A percentile compares a stretch with the other conserved stretches of the same genome.
Conservation (phyloP, 257 asterid genomes). For the Solanum neorickii region DNA sequence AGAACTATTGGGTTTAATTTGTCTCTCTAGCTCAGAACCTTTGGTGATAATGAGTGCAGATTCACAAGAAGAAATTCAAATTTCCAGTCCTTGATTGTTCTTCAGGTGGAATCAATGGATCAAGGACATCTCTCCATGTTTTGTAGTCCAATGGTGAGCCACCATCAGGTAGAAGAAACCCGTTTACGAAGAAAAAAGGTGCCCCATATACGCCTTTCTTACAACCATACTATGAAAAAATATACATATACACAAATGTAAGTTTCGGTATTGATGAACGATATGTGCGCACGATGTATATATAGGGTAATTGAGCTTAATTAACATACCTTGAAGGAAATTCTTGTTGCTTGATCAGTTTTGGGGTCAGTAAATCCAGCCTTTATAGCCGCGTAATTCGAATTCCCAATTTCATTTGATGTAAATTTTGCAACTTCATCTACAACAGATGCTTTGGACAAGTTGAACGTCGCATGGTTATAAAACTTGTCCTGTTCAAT, state of each 20-base stretch:
- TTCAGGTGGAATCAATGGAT: slow-evolving; percentile 23
- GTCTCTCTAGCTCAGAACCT: neutral
- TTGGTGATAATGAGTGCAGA: neutral
- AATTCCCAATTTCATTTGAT: slow-evolving; percentile 26
- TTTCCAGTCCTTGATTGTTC: neutral
- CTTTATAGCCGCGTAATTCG: slow-evolving; percentile 27
- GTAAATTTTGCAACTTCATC: slow-evolving; percentile 27
- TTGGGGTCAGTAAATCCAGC: slow-evolving; percentile 42
- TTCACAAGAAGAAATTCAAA: neutral
- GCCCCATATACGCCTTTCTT: slow-evolving; percentile 78
- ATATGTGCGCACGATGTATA: neutral
- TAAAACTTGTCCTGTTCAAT: slow-evolving; percentile 51
- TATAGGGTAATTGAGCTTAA: neutral
- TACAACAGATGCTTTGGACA: slow-evolving; percentile 33
- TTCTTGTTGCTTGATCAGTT: slow-evolving; percentile 56
- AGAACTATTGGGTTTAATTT: neutral
- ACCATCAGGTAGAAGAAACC: slow-evolving; percentile 66
- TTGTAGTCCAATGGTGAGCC: slow-evolving; percentile 43
- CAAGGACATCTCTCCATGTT: slow-evolving; percentile 51
- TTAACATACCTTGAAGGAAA: slow-evolving; percentile 62
- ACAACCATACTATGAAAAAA: slow-evolving; percentile 61
- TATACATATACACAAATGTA: neutral
- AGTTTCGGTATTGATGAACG: neutral
- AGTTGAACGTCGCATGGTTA: slow-evolving; percentile 32
- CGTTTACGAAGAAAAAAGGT: slow-evolving; percentile 80